These are phyloP conservation scores for Hypoxylon subgilvum DNA, from an alignment of 495 filamentous ascomycete species.

Conservation along the genomic window DNA sequence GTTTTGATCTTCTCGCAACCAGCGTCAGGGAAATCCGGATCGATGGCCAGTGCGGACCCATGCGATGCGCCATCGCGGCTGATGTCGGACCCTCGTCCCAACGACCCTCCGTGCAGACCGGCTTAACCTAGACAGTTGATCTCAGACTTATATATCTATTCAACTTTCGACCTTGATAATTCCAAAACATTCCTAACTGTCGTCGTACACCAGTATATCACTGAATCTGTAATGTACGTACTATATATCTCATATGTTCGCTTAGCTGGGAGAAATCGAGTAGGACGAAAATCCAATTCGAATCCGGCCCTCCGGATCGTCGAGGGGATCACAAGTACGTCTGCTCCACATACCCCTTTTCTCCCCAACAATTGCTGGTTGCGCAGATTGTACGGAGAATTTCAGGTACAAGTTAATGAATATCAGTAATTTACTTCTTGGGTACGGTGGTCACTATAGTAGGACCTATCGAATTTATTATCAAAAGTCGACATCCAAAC, in stretches of 20 bases:
- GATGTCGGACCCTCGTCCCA: conserved; percentile 17
- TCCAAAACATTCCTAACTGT: not conserved
- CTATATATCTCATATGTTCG: too few species aligned
- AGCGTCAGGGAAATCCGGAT: conserved; percentile 26
- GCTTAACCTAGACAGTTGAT: not conserved
- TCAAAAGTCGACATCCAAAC: too few species aligned
- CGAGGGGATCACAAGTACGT: not conserved
- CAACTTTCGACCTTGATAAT: conserved; percentile 1
- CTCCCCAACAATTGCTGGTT: not conserved
- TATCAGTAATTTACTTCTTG: too few species aligned
- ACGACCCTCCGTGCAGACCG: conserved; percentile 3
- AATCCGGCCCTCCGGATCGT: too few species aligned
- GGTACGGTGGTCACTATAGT: too few species aligned
- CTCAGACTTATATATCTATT: not conserved
- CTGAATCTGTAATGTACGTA: too few species aligned
- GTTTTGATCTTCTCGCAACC: conserved; percentile 34
- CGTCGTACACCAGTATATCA: not conserved
- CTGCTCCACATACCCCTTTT: not conserved
- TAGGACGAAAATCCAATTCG: too few species aligned
- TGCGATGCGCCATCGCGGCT: conserved; percentile 24
- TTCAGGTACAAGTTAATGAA: not conserved
- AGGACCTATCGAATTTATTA: too few species aligned
- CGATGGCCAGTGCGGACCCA: conserved; percentile 21
- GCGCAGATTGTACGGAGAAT: not conserved
- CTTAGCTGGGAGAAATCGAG: too few species aligned